Evolutionary conservation across 2,329 filamentous ascomycete genomes (phyloP), one percentile per base, ranked within the genome.

Genomic region (Nigrospora oryzae): DNA sequence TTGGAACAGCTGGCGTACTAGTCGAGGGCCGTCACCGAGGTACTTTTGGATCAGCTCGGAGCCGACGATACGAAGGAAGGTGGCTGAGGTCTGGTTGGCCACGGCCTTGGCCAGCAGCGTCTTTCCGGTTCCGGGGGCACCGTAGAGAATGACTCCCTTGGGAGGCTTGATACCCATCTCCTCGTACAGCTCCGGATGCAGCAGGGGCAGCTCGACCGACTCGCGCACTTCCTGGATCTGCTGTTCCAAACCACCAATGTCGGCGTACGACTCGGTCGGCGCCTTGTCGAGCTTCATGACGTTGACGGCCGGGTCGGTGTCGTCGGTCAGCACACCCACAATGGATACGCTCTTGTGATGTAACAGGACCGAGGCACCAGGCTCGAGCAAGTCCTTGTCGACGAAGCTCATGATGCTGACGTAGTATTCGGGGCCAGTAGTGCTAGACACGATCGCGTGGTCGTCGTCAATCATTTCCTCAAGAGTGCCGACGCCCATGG

Each of bases 361-460:
- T 47, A 98, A 74, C 40, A 98, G 73, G 40, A 98, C 93, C 57
- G 89, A 96, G 15, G 93, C 89, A 49, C 94, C 94, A 2, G 93
- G 93, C 68, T 98, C 93, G 37, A 98, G 77, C 4, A 98, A 80
- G 60, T 98, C 93, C 70, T 98, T 98, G 75, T 98, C 93, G 53
- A 98, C 93, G 60, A 98, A 98, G 45, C 91, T 96, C 93, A 97
- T 97, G 77, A 98, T 98, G 56, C 90, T 96, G 54, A 98, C 93
- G 65, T 97, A 98, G 77, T 95, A 98, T 66, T 98, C 93, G 1
- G 93, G 93, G 0, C 93, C 93, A 7, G 93, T 97, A 1, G 93
- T 94, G 64, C 89, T 95, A 15, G 90, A 96, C 33, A 98, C 93
- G 61, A 98, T 98, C 50, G 93, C 93, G 61, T 98, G 93, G 70